Conservation (phyloP, 2,329 filamentous ascomycete species). For the Aspergillus eucalypticola region DNA sequence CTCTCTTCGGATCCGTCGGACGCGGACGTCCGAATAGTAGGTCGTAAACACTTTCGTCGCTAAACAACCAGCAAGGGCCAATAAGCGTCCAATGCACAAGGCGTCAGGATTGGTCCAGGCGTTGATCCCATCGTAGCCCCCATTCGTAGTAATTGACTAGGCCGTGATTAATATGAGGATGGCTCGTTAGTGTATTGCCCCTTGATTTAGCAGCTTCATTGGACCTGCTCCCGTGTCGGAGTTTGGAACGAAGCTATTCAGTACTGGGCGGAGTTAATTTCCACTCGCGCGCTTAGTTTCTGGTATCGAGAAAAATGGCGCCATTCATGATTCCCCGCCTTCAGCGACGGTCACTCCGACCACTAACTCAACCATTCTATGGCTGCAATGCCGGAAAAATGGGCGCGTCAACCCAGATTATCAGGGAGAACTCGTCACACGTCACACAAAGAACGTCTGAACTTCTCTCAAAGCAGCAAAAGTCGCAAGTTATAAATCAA, state of each 20-base stretch:
- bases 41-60: background rate
- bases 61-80: background rate
- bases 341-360: background rate
- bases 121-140: background rate
- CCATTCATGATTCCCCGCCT: background rate
- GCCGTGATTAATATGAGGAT: background rate
- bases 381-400: background rate
- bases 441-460: too few species aligned
- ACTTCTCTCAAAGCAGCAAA: too few species aligned
- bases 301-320: background rate
- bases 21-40: background rate
- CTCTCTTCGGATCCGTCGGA: background rate
- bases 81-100: background rate
- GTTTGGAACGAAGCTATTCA: background rate
- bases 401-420: too few species aligned
- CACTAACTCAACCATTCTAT: background rate
- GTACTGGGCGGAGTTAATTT: background rate
- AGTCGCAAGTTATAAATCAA: too few species aligned
- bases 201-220: background rate
- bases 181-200: background rate
- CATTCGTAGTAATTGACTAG: background rate
- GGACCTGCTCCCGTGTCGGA: background rate
- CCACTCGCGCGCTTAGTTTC: background rate
- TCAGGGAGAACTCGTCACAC: too few species aligned
- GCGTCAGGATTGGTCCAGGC: background rate